phyloP scores from a whole-genome alignment of 495 filamentous ascomycete genomes.

The Corynascus novoguineensis region DNA sequence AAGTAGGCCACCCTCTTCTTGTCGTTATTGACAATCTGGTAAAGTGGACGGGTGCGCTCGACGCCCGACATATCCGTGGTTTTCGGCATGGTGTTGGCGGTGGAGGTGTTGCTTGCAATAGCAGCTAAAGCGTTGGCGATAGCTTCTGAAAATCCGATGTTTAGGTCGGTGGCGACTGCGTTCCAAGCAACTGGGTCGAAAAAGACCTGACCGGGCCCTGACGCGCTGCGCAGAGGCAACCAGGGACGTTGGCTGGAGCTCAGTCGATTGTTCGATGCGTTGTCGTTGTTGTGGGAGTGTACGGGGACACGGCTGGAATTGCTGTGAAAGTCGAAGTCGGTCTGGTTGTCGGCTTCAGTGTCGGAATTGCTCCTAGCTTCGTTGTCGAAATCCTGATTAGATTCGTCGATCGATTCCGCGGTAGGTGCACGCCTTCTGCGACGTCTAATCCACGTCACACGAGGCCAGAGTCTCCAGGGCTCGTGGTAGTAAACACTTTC shows the following conservation, averaged over 20 bases:
- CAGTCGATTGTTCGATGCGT: background rate
- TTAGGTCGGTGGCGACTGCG: background rate
- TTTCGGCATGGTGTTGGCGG: slow-evolving; percentile 19
- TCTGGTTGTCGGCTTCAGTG: background rate
- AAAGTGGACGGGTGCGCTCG: slow-evolving; percentile 30
- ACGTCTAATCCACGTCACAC: too few relatives aligned
- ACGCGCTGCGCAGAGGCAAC: too few relatives aligned
- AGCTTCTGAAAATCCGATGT: too few relatives aligned
- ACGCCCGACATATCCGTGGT: slow-evolving; percentile 32
- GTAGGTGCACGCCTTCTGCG: background rate
- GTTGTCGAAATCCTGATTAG: too few relatives aligned
- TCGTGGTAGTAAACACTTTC: too few relatives aligned
- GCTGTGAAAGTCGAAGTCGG: background rate
- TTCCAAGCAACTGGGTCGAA: background rate
- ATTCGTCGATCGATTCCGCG: background rate
- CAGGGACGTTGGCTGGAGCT: too few relatives aligned
- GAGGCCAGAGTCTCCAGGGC: too few relatives aligned
- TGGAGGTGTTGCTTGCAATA: background rate
- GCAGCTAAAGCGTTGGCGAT: background rate
- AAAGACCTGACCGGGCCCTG: too few relatives aligned
- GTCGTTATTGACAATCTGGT: slow-evolving; percentile 25
- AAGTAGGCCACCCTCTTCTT: slow-evolving; percentile 87
- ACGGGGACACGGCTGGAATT: background rate
- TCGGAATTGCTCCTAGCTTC: background rate
- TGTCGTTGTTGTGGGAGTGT: background rate